Evolutionary conservation across 306 rosid species (phyloP).

Genomic region (Neltuma alba): DNA sequence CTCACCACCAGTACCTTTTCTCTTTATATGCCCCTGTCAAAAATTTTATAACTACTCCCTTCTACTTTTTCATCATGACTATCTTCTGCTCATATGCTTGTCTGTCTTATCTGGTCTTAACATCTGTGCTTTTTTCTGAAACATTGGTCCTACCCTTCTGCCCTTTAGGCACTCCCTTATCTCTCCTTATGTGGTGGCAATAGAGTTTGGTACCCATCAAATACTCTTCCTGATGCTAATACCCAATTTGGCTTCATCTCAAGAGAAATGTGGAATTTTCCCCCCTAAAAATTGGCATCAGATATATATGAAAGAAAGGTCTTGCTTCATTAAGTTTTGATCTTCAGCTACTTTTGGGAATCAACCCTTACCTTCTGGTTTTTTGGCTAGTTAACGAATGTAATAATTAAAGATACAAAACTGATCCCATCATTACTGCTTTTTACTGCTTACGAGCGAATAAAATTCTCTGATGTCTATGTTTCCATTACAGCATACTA

Average conservation of each 20-base stretch:
- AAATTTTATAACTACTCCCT: too few relatives aligned
- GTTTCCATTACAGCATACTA: background rate
- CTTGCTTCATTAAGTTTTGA: too few relatives aligned
- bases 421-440: background rate
- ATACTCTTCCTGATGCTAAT: background rate
- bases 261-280: too few relatives aligned
- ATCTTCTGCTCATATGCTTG: background rate
- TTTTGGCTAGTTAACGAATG: background rate
- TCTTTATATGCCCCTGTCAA: too few relatives aligned
- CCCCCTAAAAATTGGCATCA: too few relatives aligned
- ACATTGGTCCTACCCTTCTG: too few relatives aligned
- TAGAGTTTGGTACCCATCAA: too few relatives aligned
- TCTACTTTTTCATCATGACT: background rate
- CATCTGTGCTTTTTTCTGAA: too few relatives aligned
- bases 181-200: too few relatives aligned
- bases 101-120: background rate
- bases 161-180: too few relatives aligned
- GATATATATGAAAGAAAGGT: too few relatives aligned
- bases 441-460: background rate
- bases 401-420: background rate
- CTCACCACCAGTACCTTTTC: too few relatives aligned
- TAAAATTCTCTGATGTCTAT: background rate
- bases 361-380: background rate
- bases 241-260: background rate
- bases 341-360: background rate